phyloP scores from a whole-genome alignment of 331 rosid genomes.

The Saraca asoca region DNA sequence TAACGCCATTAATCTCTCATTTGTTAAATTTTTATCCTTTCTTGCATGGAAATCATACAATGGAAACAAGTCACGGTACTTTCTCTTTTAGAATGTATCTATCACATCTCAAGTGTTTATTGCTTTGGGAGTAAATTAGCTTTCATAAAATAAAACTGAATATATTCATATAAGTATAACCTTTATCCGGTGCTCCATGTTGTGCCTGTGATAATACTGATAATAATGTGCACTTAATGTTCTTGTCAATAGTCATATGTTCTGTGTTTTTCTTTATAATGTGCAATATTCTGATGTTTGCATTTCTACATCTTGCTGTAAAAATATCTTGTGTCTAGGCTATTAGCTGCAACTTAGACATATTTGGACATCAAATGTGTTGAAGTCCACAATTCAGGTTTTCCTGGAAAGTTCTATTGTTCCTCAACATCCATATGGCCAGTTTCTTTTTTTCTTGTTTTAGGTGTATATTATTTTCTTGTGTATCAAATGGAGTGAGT shows the following conservation, averaged over 20 bases:
- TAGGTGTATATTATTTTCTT: conserved; percentile 10
- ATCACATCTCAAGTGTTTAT: conserved; percentile 14
- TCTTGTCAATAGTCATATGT: too few species aligned
- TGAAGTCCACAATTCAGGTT: background rate
- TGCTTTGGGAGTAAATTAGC: conserved; percentile 2
- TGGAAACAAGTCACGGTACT: background rate
- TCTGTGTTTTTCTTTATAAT: too few species aligned
- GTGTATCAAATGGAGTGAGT: background rate
- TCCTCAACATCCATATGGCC: background rate
- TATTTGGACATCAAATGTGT: background rate
- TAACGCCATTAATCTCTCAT: background rate
- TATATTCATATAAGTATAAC: too few species aligned
- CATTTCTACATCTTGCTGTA: too few species aligned
- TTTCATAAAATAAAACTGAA: conserved; percentile 1
- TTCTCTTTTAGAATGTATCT: conserved; percentile 8
- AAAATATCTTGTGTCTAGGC: too few species aligned
- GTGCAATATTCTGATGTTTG: too few species aligned
- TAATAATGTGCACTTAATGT: too few species aligned
- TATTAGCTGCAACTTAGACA: too few species aligned
- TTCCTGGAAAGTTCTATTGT: background rate
- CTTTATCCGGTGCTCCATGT: too few species aligned
- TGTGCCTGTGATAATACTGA: too few species aligned
- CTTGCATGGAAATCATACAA: conserved; percentile 5
- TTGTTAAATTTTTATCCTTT: conserved; percentile 9
- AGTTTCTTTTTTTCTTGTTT: conserved; percentile 4